These are phyloP conservation scores for Candida nanaspora DNA, from an alignment of 805 yeast genomes.

Conservation along the genomic window DNA sequence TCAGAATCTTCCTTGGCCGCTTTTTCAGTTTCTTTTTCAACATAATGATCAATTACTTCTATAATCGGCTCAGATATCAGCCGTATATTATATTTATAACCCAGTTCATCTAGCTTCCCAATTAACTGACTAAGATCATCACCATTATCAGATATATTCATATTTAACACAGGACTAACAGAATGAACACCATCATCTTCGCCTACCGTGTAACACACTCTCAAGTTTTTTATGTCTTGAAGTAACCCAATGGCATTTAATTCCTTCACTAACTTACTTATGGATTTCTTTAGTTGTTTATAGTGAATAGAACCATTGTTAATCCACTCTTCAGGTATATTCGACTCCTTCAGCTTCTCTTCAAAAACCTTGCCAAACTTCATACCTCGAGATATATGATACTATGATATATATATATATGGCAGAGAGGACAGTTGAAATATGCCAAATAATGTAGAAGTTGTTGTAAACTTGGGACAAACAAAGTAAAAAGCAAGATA, in stretches of 20 bases:
- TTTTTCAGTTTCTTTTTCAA: neutral
- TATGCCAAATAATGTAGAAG: too few species aligned
- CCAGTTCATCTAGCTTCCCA: neutral
- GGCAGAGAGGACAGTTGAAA: too few species aligned
- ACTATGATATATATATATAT: neutral
- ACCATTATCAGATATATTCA: neutral
- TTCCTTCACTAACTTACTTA: conserved; percentile 57
- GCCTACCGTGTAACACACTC: neutral
- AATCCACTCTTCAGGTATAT: conserved; percentile 62
- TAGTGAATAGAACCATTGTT: conserved; percentile 58
- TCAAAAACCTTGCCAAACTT: conserved; percentile 72
- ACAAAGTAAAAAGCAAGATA: too few species aligned
- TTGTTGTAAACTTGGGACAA: too few species aligned
- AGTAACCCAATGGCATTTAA: neutral
- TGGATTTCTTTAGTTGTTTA: conserved; percentile 61
- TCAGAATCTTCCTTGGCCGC: neutral
- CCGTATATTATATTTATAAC: neutral
- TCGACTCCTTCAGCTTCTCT: conserved; percentile 51
- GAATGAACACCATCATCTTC: neutral
- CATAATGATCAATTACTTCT: too few species aligned
- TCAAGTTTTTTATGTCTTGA: neutral
- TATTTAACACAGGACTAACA: neutral
- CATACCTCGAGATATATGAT: conserved; percentile 30
- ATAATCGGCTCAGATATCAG: neutral
- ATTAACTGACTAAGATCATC: neutral